phyloP scores from a whole-genome alignment of 140 eudicot genomes.

The Erigeron philadelphicus region DNA sequence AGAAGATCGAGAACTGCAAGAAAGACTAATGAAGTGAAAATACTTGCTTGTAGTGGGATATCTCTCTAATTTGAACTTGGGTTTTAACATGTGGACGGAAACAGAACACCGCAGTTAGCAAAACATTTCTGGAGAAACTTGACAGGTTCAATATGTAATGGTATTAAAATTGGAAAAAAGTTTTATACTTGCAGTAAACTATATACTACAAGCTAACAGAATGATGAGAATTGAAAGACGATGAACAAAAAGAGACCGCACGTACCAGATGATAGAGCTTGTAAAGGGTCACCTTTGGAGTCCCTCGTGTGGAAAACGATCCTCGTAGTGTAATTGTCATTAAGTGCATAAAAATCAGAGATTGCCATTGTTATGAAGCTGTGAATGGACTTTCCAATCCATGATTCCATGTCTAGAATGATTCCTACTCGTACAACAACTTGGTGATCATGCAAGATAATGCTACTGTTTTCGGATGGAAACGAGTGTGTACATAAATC shows the following conservation, averaged over 20 bases:
- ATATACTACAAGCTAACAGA: background rate
- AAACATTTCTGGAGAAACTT: no score
- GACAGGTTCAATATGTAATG: no score
- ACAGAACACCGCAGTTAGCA: no score
- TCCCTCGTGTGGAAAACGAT: conserved; percentile 26
- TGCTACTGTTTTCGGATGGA: conserved; percentile 10
- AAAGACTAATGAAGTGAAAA: conserved; percentile 2
- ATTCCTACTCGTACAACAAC: conserved; percentile 28
- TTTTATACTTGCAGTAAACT: no score
- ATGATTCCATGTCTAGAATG: conserved; percentile 37
- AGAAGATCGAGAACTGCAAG: conserved; percentile 40
- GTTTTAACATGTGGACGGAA: no score
- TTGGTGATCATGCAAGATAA: background rate
- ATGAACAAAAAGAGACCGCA: background rate
- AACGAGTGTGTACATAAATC: conserved; percentile 7
- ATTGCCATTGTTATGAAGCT: conserved; percentile 32
- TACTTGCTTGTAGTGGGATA: background rate
- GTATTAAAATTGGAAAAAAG: no score
- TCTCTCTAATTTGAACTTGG: no score
- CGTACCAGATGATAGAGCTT: conserved; percentile 26
- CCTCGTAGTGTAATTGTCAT: conserved; percentile 25
- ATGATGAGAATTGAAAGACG: background rate
- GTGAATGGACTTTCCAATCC: conserved; percentile 24
- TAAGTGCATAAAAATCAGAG: conserved; percentile 29
- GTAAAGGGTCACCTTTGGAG: conserved; percentile 31